Evolutionary conservation across 2,329 filamentous ascomycete species (phyloP), one percentile per base, ranked within the genome.

Genomic region (Monilinia aucupariae): DNA sequence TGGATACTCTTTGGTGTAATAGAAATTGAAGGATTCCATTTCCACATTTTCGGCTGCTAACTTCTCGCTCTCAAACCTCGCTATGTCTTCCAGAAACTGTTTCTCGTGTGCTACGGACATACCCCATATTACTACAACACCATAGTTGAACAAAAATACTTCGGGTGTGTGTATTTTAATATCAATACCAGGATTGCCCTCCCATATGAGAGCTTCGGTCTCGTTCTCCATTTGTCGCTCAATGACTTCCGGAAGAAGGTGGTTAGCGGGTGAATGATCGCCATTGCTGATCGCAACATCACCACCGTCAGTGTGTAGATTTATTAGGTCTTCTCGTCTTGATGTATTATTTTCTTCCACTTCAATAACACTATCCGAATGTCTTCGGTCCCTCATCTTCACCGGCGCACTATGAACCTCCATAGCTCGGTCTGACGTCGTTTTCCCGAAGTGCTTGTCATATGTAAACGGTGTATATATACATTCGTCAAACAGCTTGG

Each of bases 11-110:
- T 90, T 85, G 3, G 94, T 97, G 78, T 99, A 97, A 80, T 99
- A 99, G 76, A 97, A 99, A 75, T 99, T 99, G 82, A 99, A 99
- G 72, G 93, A 91, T 76, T 99, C 94, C 53, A 92, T 91, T 78
- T 99, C 93, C 37, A 96, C 87, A 70, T 96, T 91, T 72, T 96
- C 92, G 13, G 88, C 85, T 32, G 86, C 86, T 55, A 97, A 82
- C 75, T 96, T 96, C 74, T 96, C 93, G 48, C 86, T 84, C 75
- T 97, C 94, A 70, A 97, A 99, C 73, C 94, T 96, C 63, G 91
- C 85, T 66, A 99, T 89, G 71, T 99, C 93, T 70, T 94, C 94
- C 20, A 99, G 79, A 73, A 99, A 96, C 47, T 90, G 85, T 68
- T 90, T 88, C 78, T 99, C 94, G 70, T 99, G 89, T 37, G 85